Percentiles rank a stretch among this genome's conserved stretches.
These are phyloP conservation scores for Pyrus betulifolia DNA, from an alignment of 306 rosid genomes.

Conservation along the genomic window DNA sequence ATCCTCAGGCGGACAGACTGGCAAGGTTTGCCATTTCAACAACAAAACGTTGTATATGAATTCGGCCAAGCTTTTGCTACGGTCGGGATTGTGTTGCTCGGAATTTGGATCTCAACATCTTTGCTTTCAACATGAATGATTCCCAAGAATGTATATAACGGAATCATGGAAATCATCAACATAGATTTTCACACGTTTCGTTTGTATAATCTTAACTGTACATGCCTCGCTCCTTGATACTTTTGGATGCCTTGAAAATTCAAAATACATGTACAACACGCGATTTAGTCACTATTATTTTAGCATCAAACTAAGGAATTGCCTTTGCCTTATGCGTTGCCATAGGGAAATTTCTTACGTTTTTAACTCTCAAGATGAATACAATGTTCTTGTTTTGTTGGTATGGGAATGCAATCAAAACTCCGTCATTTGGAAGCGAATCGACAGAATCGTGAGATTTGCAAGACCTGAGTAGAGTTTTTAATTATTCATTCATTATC, in stretches of 20 bases:
- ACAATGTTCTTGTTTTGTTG: too few species aligned
- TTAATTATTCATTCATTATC: too few species aligned
- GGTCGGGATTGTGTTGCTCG: conserved; percentile 58
- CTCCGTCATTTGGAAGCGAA: too few species aligned
- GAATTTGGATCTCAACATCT: conserved; percentile 67
- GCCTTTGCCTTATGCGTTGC: too few species aligned
- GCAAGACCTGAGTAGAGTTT: too few species aligned
- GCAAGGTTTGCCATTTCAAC: conserved; percentile 43
- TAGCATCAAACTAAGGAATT: too few species aligned
- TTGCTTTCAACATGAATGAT: conserved; percentile 40
- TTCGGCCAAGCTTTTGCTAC: conserved; percentile 74
- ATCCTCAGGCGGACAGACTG: conserved; percentile 56
- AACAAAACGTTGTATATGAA: conserved; percentile 43
- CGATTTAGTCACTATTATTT: not conserved
- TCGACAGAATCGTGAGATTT: too few species aligned
- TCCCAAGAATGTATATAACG: conserved; percentile 34
- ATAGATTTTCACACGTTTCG: conserved; percentile 22
- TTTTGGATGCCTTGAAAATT: not conserved
- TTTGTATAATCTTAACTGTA: conserved; percentile 33
- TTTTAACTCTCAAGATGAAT: too few species aligned
- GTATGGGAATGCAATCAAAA: too few species aligned
- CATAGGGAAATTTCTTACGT: too few species aligned
- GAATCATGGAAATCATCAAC: conserved; percentile 11
- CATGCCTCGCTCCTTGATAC: conserved; percentile 35
- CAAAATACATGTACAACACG: not conserved